Base-by-base conservation (phyloP, 257 asterid species). In the Capsicum chinense region DNA sequence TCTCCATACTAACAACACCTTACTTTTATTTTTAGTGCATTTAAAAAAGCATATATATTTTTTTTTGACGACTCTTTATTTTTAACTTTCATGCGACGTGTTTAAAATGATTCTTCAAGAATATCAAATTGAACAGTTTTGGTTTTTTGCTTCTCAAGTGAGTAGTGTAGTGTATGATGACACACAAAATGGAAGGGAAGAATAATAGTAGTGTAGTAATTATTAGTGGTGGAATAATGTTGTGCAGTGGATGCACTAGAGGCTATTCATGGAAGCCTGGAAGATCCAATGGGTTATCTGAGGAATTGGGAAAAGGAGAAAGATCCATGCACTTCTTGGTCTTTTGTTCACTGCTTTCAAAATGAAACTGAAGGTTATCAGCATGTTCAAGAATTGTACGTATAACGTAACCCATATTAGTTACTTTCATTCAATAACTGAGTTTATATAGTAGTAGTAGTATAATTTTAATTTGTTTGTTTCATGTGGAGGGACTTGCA, bases 251-350 rank as follows among this genome's bases (percentile, higher is more conserved):
- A 15, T 74, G 98, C 99, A 37, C 85, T 97, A 91, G 83, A 67
- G 82, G 87, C 96, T 64, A 88, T 95, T 86, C 88, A 73, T 89
- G 85, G 66, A 60, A 88, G 87, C 62, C 85, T 97, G 88, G 85
- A 74, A 7, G 99, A 97, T 86, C 95, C 92, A n/a, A 44, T 68
- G 81, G 56, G 89, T 13, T 70, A 88, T 85, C 97, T 97, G 79
- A 87, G 73, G 5, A 86, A 85, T 48, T 97, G 99, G 99, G 85
- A 71, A 5, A 86, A 81, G 60, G 97, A 52, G 47, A 76, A 94
- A 82, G 99, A 97, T 87, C 99, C 99, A 19, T 97, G 99, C 86
- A 84, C 59, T 80, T 91, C 99, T n/a, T 97, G 99, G 99, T 87
- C 90, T 0, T 97, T 98, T 84, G 81, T 95, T 64, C 21, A 83